Base-by-base conservation (phyloP, 2,329 filamentous ascomycete species). In the Paramyrothecium roridum region DNA sequence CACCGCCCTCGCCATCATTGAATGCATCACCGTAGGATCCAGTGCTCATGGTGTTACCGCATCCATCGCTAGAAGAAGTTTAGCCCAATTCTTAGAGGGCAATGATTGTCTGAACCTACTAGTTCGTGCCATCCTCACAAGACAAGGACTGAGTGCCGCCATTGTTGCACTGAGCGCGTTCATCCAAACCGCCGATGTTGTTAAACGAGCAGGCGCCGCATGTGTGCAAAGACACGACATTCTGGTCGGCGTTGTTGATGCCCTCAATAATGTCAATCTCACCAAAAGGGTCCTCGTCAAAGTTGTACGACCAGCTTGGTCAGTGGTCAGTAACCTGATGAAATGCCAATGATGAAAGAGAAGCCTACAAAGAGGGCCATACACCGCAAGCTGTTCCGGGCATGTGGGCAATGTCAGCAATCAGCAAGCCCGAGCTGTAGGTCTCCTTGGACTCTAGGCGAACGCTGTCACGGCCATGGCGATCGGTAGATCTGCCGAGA, bases 261-360 rank as follows among this genome's bases (percentile, higher is more conserved):
- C 86, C 87, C 71, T 91, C 88, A 58, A 91, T 84, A 61, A 91
- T 86, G 66, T 91, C 88, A 62, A 91, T 87, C 71, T 90, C 88
- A 52, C 87, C 88, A 1, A 61, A 57, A 0, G 59, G 60, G 22
- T 61, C 52, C 23, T 61, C 60, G 1, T 23, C 16, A 48, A 50
- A 33, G 55, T 57, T 57, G 52, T 57, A 58, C 13, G 54, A 30
- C 54, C 54, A 56, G 34, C 54, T 56, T n/a, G 2, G n/a, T 48
- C 13, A 19, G 12, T 19, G 4, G 26, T 30, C 10, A 30, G 10
- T 30, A 30, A 10, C 26, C 4, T 30, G 4, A 30, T 10, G 4
- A 30, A 10, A 30, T n/a, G 26, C 7, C 6, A 7, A 19, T 13
- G 37, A 43, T 43, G 37, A 13, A 7, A 43, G 6, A 13, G n/a